Evolutionary conservation across 202 grass and related monocot genomes (phyloP).

Genomic region (Saccharum hybrid): DNA sequence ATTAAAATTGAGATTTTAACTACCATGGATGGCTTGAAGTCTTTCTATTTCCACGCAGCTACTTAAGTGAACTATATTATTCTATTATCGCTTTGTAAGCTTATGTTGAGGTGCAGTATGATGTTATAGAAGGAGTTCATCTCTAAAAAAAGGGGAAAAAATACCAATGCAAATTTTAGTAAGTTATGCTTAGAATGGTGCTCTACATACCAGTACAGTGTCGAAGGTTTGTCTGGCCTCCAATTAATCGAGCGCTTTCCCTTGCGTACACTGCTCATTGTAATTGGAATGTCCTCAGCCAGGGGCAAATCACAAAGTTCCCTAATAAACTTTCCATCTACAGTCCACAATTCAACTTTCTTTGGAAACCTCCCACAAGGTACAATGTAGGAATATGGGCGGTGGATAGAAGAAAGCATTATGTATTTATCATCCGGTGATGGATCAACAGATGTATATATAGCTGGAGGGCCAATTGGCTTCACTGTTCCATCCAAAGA

Average conservation of each 20-base stretch:
- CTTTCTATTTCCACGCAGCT: neutral
- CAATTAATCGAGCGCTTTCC: constrained; percentile 94
- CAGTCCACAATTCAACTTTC: constrained; percentile 89
- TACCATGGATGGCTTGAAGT: neutral
- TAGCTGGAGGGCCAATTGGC: constrained; percentile 72
- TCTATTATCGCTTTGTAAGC: constrained; percentile 15
- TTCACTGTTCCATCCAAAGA: constrained; percentile 86
- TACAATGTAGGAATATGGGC: constrained; percentile 92
- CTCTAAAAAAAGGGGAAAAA: constrained; percentile 34
- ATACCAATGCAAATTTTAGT: constrained; percentile 9
- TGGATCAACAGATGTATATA: constrained; percentile 97
- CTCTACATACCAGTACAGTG: constrained; percentile 79
- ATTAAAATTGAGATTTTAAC: neutral
- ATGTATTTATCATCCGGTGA: constrained; percentile 94
- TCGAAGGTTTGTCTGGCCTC: constrained; percentile 92
- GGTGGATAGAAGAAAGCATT: constrained; percentile 78
- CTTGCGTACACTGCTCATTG: constrained; percentile 77
- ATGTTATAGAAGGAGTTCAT: neutral
- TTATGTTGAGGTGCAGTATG: neutral
- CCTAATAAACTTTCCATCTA: constrained; percentile 77
- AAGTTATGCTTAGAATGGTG: constrained; percentile 34
- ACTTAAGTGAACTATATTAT: neutral
- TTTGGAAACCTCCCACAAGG: constrained; percentile 90
- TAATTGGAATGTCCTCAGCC: constrained; percentile 98
- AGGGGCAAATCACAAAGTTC: constrained; percentile 94